Percentiles rank a stretch among this genome's conserved stretches.
These are phyloP conservation scores for Camelina laxa DNA, from an alignment of 345 rosid genomes.

Conservation along the genomic window DNA sequence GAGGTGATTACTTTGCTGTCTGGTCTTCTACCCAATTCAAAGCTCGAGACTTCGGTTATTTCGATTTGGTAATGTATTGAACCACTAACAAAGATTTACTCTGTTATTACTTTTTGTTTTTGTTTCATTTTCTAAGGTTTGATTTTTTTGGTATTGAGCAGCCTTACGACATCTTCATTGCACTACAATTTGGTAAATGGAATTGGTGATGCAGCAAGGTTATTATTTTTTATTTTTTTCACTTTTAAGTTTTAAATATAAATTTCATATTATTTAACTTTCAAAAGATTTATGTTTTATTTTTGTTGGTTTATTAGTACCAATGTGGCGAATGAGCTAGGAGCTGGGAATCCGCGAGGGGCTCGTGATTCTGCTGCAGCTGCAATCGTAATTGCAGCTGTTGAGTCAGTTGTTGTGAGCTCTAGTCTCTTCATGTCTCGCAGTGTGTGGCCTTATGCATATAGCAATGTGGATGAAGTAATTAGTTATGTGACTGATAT, in stretches of 20 bases:
- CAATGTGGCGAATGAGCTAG: conserved; percentile 47
- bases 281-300: neutral
- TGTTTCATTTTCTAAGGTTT: conserved; percentile 6
- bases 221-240: conserved; percentile 7
- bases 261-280: neutral
- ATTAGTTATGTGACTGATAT: conserved; percentile 31
- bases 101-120: neutral
- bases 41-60: conserved; percentile 67
- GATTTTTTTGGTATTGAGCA: conserved; percentile 8
- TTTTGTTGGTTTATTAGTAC: conserved; percentile 30
- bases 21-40: conserved; percentile 60
- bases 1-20: conserved; percentile 64
- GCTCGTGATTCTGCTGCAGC: conserved; percentile 42
- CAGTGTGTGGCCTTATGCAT: conserved; percentile 45
- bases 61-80: conserved; percentile 53
- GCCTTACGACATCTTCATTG: conserved; percentile 45
- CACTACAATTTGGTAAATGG: conserved; percentile 44
- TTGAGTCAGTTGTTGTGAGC: conserved; percentile 44
- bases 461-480: conserved; percentile 44
- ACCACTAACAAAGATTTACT: neutral
- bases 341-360: conserved; percentile 44
- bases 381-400: conserved; percentile 41
- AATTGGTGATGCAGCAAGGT: conserved; percentile 47
- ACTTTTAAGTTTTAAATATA: neutral
- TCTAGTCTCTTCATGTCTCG: conserved; percentile 40